phyloP scores from a whole-genome alignment of 2,329 filamentous ascomycete species.

The Chaetomiaceae sp. region DNA sequence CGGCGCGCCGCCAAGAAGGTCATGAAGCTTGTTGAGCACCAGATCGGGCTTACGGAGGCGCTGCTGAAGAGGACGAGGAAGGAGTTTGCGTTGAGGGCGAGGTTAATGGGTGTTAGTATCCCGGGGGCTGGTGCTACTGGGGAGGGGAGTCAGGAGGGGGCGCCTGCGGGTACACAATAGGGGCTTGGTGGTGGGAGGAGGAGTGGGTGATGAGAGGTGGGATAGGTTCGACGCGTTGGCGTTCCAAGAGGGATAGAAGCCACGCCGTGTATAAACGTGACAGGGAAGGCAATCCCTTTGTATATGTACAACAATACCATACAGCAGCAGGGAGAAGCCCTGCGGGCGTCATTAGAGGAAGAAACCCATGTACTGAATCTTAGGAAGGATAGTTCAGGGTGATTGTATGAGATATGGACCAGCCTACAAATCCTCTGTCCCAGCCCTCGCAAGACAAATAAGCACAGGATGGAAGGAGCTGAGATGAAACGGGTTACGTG shows the following conservation, averaged over 20 bases:
- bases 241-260: neutral
- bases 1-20: conserved; percentile 33
- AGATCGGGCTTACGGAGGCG: conserved; percentile 26
- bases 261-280: conserved; percentile 7
- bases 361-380: neutral
- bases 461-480: too few relatives aligned
- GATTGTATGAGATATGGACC: too few relatives aligned
- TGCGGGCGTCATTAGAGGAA: neutral
- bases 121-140: neutral
- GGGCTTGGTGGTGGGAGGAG: neutral
- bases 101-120: conserved; percentile 6
- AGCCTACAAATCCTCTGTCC: too few relatives aligned
- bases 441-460: too few relatives aligned
- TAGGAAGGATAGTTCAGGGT: too few relatives aligned
- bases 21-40: conserved; percentile 9
- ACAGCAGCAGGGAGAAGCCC: neutral
- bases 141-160: neutral
- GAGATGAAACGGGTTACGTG: neutral
- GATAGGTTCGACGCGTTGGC: neutral
- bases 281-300: neutral
- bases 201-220: neutral
- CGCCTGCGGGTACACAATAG: neutral
- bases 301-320: conserved; percentile 14
- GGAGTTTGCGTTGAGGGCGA: conserved; percentile 21
- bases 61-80: conserved; percentile 24